Conservation (phyloP, 2,329 filamentous ascomycete species). For the Colletotrichum euphorbiae region DNA sequence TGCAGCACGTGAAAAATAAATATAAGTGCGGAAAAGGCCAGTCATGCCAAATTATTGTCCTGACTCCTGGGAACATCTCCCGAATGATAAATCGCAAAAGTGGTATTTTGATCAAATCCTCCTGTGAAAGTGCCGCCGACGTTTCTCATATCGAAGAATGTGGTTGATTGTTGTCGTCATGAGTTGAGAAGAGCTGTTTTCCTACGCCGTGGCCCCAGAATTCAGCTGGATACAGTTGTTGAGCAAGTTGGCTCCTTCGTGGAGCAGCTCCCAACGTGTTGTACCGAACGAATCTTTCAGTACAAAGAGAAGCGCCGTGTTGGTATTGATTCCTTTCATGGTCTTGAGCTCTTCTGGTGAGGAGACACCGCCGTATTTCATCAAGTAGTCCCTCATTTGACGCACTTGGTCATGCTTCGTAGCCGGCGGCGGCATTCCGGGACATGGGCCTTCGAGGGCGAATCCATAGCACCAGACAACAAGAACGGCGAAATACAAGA, state of each 20-base stretch:
- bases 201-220: constrained; percentile 43
- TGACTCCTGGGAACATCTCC: constrained; percentile 5
- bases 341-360: constrained; percentile 82
- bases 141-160: background rate
- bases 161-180: too few relatives aligned
- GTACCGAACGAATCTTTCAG: constrained; percentile 84
- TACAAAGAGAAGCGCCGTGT: constrained; percentile 83
- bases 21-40: background rate
- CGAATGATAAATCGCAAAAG: constrained; percentile 24
- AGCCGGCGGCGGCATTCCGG: constrained; percentile 61
- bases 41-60: constrained; percentile 13
- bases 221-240: constrained; percentile 80
- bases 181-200: background rate
- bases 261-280: constrained; percentile 90
- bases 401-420: constrained; percentile 74
- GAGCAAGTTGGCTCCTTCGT: constrained; percentile 85
- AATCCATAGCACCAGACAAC: constrained; percentile 97
- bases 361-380: constrained; percentile 75
- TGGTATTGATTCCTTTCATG: constrained; percentile 82
- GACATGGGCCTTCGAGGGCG: constrained; percentile 84
- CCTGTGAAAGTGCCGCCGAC: constrained; percentile 3
- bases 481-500: constrained; percentile 90
- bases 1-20: constrained; percentile 14
- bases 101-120: constrained; percentile 29
- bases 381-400: constrained; percentile 85